Evolutionary conservation across 805 yeast genomes (phyloP), one percentile per base, ranked within the genome.

Genomic region (Jamesozyma gamospora): DNA sequence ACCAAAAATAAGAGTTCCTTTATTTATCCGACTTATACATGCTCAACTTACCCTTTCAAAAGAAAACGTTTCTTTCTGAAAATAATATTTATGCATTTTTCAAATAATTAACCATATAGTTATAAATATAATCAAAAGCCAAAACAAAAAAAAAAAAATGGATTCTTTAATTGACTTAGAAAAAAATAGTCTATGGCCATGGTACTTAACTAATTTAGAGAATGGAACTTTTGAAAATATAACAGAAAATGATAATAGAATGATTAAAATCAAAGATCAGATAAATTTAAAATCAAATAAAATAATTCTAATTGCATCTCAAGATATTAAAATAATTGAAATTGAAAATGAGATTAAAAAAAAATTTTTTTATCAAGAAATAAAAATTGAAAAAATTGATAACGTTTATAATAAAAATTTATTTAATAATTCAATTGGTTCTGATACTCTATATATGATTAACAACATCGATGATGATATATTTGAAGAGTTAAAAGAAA

Each of bases 181-280:
- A 11, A 49, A 51, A 18, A 53, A 54, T 28, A 55, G 51, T 4
- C 41, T 61, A 21, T 58, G 61, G 58, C 49, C 58, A 12, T 62
- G 65, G 65, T 62, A 59, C 39, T 32, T 57, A 19, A 40, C 53
- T 9, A 60, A 59, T 27, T 41, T 62, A 8, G 45, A 54, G 32
- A 48, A 50, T 10, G 66, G 66, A 0, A 49, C 51, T 10, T 61
- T 62, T 40, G 66, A 62, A 38, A 53, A 55, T 34, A 48, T 62
- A 6, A 51, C 47, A 5, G 40, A 45, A 10, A 54, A 61, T 35
- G 41, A 42, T 16, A 26, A 45, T 11, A 54, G 48, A 25, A 41
- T 28, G 14, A n/a, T 21, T 9, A 14, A 28, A 17, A 16, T 38
- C 5, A 15, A 34, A 43, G 7, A 40, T 46, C 6, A 47, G 47